phyloP scores from a whole-genome alignment of 305 asterid species.

The Fraxinus nigra region DNA sequence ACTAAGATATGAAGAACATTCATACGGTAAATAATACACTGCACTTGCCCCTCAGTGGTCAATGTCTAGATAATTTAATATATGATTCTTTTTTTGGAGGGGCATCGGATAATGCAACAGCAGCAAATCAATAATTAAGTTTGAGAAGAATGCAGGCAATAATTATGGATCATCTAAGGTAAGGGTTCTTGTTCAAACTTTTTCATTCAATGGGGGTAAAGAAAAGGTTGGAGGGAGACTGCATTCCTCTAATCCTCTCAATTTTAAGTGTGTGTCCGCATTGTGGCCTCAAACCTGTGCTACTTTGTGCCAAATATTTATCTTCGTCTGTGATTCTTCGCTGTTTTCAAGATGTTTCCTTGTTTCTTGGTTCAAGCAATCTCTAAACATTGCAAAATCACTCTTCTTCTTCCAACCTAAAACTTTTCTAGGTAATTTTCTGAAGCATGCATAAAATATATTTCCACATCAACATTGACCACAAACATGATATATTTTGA shows the following conservation, averaged over 20 bases:
- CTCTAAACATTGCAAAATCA: neutral
- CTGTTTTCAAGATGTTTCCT: neutral
- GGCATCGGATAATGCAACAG: neutral
- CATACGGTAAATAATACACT: neutral
- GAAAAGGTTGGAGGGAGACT: neutral
- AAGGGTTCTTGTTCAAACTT: neutral
- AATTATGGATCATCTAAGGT: neutral
- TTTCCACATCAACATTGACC: conserved; percentile 3
- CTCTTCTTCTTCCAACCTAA: neutral
- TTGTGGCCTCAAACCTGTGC: neutral
- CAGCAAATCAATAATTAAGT: neutral
- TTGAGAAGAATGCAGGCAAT: neutral
- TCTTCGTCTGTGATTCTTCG: neutral
- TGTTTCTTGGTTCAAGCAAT: neutral
- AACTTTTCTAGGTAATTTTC: neutral
- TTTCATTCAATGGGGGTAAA: neutral
- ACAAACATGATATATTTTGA: neutral
- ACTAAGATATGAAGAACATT: neutral
- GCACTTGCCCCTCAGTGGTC: conserved; percentile 8
- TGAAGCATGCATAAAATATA: neutral
- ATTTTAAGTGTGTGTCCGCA: neutral
- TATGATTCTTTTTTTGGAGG: neutral
- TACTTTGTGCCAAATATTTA: neutral
- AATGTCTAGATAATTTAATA: neutral
- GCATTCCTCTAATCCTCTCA: neutral